phyloP scores from a whole-genome alignment of 176 grass and related monocot genomes.

The Alopecurus myosuroides region DNA sequence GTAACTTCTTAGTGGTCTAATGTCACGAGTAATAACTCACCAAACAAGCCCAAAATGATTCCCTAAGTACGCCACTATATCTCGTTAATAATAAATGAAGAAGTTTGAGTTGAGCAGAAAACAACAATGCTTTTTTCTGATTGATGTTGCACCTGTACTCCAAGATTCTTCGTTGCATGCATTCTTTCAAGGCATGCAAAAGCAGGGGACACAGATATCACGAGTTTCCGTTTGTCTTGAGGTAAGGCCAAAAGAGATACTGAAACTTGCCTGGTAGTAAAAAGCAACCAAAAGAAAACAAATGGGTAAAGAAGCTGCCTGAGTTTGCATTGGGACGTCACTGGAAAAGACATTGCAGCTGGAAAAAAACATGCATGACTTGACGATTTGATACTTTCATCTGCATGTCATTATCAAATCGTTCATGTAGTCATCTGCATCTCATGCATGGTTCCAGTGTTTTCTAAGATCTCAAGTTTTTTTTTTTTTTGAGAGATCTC shows the following conservation, averaged over 20 bases:
- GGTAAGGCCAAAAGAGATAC: slow-evolving; percentile 46
- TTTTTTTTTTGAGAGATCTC: too few species aligned
- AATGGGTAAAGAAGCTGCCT: slow-evolving; percentile 3
- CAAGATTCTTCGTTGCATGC: slow-evolving; percentile 53
- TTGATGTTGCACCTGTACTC: slow-evolving; percentile 45
- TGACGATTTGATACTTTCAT: neutral
- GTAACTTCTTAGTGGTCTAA: neutral
- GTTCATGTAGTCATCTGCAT: neutral
- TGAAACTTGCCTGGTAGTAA: slow-evolving; percentile 21
- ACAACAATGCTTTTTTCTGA: slow-evolving; percentile 26
- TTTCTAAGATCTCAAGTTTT: neutral
- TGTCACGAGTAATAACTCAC: neutral
- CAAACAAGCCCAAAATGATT: neutral
- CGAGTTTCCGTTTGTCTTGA: slow-evolving; percentile 48
- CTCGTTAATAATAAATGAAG: neutral
- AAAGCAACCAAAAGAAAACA: slow-evolving; percentile 43
- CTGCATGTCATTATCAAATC: neutral
- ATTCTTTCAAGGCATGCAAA: slow-evolving; percentile 57
- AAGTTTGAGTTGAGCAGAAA: neutral
- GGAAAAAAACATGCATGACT: slow-evolving; percentile 6
- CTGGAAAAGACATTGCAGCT: slow-evolving; percentile 23
- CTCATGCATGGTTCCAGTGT: neutral
- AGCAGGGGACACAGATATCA: slow-evolving; percentile 49
- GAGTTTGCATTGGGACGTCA: slow-evolving; percentile 24
- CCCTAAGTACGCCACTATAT: neutral